Conservation (phyloP, 805 yeast species). For the Kluyveromyces dobzhanskii region DNA sequence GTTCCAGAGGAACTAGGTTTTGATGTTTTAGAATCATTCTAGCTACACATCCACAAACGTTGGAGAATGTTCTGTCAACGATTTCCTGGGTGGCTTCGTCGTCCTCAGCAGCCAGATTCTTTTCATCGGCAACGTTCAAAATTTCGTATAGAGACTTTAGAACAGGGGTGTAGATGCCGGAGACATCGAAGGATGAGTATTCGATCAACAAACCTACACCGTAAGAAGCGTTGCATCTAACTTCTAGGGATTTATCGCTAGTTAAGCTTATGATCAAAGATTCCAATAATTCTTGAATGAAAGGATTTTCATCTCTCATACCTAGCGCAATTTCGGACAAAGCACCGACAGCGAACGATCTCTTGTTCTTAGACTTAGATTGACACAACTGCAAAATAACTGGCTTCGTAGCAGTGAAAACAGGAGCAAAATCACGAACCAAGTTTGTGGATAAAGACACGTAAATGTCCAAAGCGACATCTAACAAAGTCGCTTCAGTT, state of each 20-base stretch:
- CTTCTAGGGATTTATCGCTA: constrained; percentile 74
- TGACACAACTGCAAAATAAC: constrained; percentile 47
- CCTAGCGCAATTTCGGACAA: constrained; percentile 83
- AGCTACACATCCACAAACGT: constrained; percentile 95
- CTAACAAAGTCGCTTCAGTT: constrained; percentile 63
- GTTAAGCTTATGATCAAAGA: constrained; percentile 61
- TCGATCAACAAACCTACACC: constrained; percentile 77
- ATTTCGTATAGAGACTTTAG: constrained; percentile 61
- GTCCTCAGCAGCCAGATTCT: constrained; percentile 41
- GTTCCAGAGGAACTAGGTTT: constrained; percentile 65
- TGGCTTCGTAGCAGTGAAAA: constrained; percentile 67
- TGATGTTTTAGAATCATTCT: constrained; percentile 75
- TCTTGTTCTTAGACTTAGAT: constrained; percentile 60
- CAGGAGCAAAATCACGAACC: constrained; percentile 65
- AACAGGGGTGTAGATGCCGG: constrained; percentile 58
- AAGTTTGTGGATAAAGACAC: constrained; percentile 69
- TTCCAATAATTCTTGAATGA: constrained; percentile 59
- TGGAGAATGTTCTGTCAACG: constrained; percentile 78
- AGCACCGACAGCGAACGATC: constrained; percentile 81
- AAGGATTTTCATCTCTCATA: constrained; percentile 57
- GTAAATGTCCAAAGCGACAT: constrained; percentile 78
- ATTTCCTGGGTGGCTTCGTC: constrained; percentile 75
- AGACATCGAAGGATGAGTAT: constrained; percentile 43
- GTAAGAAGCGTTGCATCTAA: constrained; percentile 90
- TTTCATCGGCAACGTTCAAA: constrained; percentile 70